Evolutionary conservation across 208 protist genomes (phyloP), one percentile per base, ranked within the genome.

Genomic region (Herpetomonas tarakana): DNA sequence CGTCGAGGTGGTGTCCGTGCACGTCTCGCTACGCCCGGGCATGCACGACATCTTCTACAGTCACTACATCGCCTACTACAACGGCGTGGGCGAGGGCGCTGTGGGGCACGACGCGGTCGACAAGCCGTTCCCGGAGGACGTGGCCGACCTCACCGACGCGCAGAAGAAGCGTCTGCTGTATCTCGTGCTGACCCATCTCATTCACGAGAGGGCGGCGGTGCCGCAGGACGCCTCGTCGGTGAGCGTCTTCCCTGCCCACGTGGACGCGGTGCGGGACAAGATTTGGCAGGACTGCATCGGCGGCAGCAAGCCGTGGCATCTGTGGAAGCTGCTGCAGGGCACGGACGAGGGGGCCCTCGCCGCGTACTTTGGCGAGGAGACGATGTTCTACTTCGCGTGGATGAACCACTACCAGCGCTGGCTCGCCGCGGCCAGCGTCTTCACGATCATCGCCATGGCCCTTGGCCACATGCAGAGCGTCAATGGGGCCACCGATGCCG

Each of bases 311-410:
- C 35, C 35, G 35, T 41, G 35, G 35, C 44, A 66, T 11, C 19
- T 58, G 9, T 9, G 16, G 31, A 47, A 58, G 35, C 22, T 66
- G 24, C 31, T 41, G 6, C 28, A 30, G 21, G 61, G 49, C 46
- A 53, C 54, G 12, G 24, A 56, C 24, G 71, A 74, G 58, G 56
- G 71, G 18, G 38, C 47, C 19, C n/a, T 79, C 1, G 29, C 25
- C 2, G 52, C 44, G 24, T 92, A 92, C 70, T 88, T 90, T 54
- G 81, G 81, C 19, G 65, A 68, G 21, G 73, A 85, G 46, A 68
- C 73, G 44, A 76, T 71, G 59, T 86, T 92, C 58, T 90, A 90
- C 72, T 92, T 86, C 55, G 74, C 82, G 22, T 92, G 81, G 77
- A 88, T 92, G 81, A 84, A 83, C 58, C 76, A 75, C 73, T 89